These are phyloP conservation scores for Colletotrichum sp. DNA, from an alignment of 2,329 filamentous ascomycete species.

Conservation along the genomic window DNA sequence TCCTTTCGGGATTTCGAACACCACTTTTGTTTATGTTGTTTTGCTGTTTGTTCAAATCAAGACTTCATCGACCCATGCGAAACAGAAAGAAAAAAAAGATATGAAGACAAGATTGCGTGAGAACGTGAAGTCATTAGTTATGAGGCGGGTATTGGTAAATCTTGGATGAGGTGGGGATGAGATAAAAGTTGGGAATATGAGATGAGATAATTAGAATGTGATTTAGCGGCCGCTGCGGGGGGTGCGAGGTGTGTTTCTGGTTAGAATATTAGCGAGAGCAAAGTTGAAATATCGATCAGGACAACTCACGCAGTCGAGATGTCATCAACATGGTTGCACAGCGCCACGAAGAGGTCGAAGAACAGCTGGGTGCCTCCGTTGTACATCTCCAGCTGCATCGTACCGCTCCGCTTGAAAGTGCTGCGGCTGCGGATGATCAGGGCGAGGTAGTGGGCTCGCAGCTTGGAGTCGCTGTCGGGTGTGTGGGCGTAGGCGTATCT, in stretches of 20 bases:
- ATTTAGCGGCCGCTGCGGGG: constrained; percentile 45
- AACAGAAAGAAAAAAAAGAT: neutral
- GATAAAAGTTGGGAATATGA: neutral
- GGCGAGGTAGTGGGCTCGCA: constrained; percentile 89
- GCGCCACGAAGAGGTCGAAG: constrained; percentile 91
- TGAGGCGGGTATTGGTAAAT: constrained; percentile 6
- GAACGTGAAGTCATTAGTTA: constrained; percentile 28
- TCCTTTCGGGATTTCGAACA: neutral
- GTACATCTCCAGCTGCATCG: constrained; percentile 96
- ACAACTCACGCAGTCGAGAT: constrained; percentile 60
- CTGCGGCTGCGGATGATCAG: constrained; percentile 87
- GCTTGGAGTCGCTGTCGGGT: constrained; percentile 87
- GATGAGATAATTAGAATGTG: neutral
- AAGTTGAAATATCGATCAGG: neutral
- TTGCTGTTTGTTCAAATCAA: constrained; percentile 2
- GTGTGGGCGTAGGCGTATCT: constrained; percentile 90
- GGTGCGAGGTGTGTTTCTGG: constrained; percentile 36
- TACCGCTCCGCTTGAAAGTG: constrained; percentile 92
- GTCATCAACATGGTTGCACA: constrained; percentile 88
- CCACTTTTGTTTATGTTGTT: constrained; percentile 17
- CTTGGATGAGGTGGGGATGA: neutral
- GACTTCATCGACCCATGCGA: neutral
- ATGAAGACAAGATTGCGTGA: neutral
- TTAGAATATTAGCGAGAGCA: neutral
- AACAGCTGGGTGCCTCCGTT: constrained; percentile 82